Evolutionary conservation across 176 grass and related monocot genomes (phyloP).

Genomic region (Triticum timopheevii): DNA sequence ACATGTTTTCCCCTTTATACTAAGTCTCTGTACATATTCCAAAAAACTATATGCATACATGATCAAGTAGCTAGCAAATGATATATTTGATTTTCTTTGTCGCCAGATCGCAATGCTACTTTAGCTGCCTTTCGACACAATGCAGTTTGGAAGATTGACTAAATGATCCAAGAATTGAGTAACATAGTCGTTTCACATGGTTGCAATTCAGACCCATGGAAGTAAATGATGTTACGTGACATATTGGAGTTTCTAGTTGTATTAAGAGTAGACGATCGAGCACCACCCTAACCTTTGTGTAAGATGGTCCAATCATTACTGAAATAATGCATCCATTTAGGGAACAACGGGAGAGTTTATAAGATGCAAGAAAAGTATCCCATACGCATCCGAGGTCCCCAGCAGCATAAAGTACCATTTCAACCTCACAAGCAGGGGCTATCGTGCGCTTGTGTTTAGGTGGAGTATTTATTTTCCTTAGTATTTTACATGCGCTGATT

Average conservation of each 20-base stretch:
- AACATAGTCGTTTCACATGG: too few relatives aligned
- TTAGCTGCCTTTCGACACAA: background rate
- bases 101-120: background rate
- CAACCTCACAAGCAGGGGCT: slow-evolving; percentile 41
- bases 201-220: too few relatives aligned
- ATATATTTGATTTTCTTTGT: background rate
- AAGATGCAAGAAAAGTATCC: slow-evolving; percentile 25
- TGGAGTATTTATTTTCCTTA: background rate
- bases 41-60: background rate
- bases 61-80: background rate
- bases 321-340: slow-evolving; percentile 18
- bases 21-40: background rate
- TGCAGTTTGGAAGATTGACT: too few relatives aligned
- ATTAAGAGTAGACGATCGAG: background rate
- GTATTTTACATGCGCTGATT: background rate
- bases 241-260: background rate
- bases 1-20: background rate
- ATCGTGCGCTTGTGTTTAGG: slow-evolving; percentile 51
- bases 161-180: too few relatives aligned
- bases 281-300: background rate
- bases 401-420: slow-evolving; percentile 44
- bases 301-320: background rate
- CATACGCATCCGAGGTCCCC: slow-evolving; percentile 12
- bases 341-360: slow-evolving; percentile 40
- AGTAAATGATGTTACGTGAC: too few relatives aligned